Conservation (phyloP, 495 filamentous ascomycete species). For the Daldinia concentrica region DNA sequence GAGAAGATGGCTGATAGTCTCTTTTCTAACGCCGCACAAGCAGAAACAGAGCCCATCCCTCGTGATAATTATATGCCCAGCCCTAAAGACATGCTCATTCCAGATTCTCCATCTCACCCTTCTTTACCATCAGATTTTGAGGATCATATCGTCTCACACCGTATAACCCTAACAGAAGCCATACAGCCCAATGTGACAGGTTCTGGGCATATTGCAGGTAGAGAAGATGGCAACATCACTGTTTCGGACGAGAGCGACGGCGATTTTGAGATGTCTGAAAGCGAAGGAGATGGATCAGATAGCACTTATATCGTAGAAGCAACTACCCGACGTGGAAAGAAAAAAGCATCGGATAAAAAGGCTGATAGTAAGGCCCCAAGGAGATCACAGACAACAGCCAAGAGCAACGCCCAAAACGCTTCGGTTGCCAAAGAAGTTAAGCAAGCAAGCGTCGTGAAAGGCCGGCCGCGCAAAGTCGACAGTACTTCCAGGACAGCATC, state of each 20-base stretch:
- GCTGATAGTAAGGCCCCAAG: conserved; percentile 12
- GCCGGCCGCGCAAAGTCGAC: conserved; percentile 1
- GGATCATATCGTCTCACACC: conserved; percentile 5
- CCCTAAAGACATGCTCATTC: conserved; percentile 20
- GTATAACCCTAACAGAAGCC: not conserved
- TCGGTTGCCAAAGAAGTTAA: conserved; percentile 8
- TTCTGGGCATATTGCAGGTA: not conserved
- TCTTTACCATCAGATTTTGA: conserved; percentile 19
- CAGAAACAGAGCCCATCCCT: conserved; percentile 35
- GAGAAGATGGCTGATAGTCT: conserved; percentile 9
- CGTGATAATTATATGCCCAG: conserved; percentile 10
- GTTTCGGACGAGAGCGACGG: conserved; percentile 8
- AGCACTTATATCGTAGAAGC: conserved; percentile 21
- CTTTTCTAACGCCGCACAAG: conserved; percentile 32
- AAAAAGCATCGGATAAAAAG: conserved; percentile 5
- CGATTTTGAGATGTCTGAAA: conserved; percentile 19
- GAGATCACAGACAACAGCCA: not conserved
- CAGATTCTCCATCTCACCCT: conserved; percentile 5
- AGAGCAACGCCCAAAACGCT: not conserved
- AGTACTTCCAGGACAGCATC: not conserved
- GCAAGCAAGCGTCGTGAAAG: conserved; percentile 4
- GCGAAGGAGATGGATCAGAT: conserved; percentile 16
- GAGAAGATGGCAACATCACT: not conserved
- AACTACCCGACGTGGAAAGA: conserved; percentile 16
- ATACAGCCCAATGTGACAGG: not conserved